These are phyloP conservation scores for Gremmenia infestans DNA, from an alignment of 2,329 filamentous ascomycete genomes.

Conservation along the genomic window DNA sequence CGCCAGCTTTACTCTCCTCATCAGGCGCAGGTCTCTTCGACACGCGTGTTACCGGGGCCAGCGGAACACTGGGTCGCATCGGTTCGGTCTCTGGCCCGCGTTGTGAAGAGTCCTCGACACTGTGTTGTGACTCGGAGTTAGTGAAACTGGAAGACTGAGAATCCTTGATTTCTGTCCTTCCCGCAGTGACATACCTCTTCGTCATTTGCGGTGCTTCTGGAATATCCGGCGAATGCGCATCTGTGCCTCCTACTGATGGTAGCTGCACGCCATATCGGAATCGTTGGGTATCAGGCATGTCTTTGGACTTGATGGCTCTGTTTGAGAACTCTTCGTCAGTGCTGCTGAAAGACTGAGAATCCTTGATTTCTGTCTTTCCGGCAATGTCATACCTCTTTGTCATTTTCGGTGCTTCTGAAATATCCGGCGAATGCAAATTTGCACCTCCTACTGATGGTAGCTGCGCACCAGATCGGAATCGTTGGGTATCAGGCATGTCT, in stretches of 20 bases:
- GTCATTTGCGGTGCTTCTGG: background rate
- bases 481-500: background rate
- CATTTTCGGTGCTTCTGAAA: background rate
- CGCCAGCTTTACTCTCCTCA: no score
- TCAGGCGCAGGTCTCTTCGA: no score
- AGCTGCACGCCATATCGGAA: background rate
- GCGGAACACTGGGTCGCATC: no score
- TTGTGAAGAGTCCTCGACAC: background rate
- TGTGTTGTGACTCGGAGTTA: background rate
- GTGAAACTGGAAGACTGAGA: background rate
- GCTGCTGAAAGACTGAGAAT: background rate
- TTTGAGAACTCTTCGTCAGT: background rate
- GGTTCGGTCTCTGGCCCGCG: background rate
- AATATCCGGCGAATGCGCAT: background rate
- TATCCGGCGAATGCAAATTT: background rate
- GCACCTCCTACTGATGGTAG: background rate
- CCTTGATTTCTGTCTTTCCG: background rate
- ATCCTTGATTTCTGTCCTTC: background rate
- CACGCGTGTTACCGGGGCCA: no score
- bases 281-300: background rate
- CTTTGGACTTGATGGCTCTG: background rate
- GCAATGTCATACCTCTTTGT: background rate
- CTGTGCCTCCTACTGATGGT: background rate
- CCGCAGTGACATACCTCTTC: background rate
- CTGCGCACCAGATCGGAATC: background rate